Conservation (phyloP, 1,139 yeast species). For the Kodamaea derodonti region DNA sequence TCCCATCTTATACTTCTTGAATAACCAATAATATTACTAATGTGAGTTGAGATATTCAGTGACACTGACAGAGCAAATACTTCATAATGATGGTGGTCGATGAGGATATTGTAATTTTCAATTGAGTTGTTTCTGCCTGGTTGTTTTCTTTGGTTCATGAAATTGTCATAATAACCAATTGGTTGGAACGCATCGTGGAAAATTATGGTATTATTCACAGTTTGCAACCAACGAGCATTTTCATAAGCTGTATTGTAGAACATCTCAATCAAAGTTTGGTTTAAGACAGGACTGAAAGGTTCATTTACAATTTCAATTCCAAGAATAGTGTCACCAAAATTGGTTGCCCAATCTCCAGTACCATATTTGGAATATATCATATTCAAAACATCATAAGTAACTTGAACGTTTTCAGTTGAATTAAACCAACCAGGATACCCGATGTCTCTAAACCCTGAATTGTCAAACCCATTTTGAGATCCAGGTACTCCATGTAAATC, state of each 20-base stretch:
- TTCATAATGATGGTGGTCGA: slow-evolving; percentile 67
- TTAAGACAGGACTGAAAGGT: slow-evolving; percentile 49
- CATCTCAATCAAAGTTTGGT: slow-evolving; percentile 31
- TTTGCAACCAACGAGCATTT: slow-evolving; percentile 31
- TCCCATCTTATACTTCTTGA: slow-evolving; percentile 34
- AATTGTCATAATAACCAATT: slow-evolving; percentile 48
- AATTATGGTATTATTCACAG: slow-evolving; percentile 43
- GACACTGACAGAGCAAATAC: slow-evolving; percentile 48
- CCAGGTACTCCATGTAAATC: slow-evolving; percentile 69
- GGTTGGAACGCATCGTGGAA: slow-evolving; percentile 58
- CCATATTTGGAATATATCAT: slow-evolving; percentile 46
- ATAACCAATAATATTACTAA: slow-evolving; percentile 32
- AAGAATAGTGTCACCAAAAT: slow-evolving; percentile 47
- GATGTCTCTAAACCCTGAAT: slow-evolving; percentile 53
- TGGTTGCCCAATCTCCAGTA: slow-evolving; percentile 19
- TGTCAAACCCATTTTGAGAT: slow-evolving; percentile 70
- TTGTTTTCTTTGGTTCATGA: slow-evolving; percentile 29
- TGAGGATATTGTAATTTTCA: slow-evolving; percentile 39
- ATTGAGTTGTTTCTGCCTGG: slow-evolving; percentile 6
- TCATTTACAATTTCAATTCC: slow-evolving; percentile 67
- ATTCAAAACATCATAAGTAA: slow-evolving; percentile 42
- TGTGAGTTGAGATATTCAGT: slow-evolving; percentile 34
- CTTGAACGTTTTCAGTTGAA: slow-evolving; percentile 33
- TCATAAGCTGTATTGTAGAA: slow-evolving; percentile 42
- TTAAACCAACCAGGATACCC: slow-evolving; percentile 50